A percentile compares a stretch with the other conserved stretches of the same genome.
Evolutionary conservation across 805 yeast genomes (phyloP).

Genomic region (Teunomyces barrocoloradensis): DNA sequence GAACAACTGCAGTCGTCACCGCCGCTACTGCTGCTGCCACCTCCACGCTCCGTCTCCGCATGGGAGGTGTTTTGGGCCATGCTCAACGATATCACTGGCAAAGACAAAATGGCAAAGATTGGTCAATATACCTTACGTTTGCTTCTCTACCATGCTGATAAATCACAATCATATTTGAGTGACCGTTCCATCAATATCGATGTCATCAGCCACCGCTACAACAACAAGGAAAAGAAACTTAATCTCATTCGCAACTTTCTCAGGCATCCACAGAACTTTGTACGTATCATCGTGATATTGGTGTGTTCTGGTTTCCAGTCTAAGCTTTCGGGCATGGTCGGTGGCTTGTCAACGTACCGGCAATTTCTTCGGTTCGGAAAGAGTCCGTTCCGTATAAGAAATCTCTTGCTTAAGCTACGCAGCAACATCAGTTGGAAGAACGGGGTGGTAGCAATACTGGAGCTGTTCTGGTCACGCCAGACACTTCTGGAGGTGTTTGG

Average conservation of each 20-base stretch:
- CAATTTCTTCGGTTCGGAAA: conserved; percentile 70
- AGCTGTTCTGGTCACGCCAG: conserved; percentile 36
- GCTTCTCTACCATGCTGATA: conserved; percentile 45
- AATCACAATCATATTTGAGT: conserved; percentile 32
- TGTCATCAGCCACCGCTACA: conserved; percentile 29
- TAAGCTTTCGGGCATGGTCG: conserved; percentile 43
- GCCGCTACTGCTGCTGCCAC: no score
- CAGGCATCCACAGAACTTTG: conserved; percentile 36
- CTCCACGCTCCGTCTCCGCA: conserved; percentile 2
- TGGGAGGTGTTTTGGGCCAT: conserved; percentile 52
- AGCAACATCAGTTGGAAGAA: conserved; percentile 10
- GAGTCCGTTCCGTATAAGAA: conserved; percentile 56
- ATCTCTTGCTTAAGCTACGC: conserved; percentile 31
- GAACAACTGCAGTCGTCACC: neutral
- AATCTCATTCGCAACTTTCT: conserved; percentile 34
- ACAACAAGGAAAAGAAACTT: conserved; percentile 29
- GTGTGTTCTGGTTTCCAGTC: conserved; percentile 39
- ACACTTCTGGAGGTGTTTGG: conserved; percentile 52
- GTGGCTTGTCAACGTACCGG: conserved; percentile 55
- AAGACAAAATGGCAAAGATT: conserved; percentile 68
- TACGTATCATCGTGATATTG: conserved; percentile 32
- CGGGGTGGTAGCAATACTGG: neutral
- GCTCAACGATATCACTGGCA: conserved; percentile 59
- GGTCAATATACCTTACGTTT: conserved; percentile 58
- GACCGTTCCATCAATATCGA: conserved; percentile 33